Base-by-base conservation (phyloP, 2,329 filamentous ascomycete genomes). In the Gnomoniopsis smithogilvyi region DNA sequence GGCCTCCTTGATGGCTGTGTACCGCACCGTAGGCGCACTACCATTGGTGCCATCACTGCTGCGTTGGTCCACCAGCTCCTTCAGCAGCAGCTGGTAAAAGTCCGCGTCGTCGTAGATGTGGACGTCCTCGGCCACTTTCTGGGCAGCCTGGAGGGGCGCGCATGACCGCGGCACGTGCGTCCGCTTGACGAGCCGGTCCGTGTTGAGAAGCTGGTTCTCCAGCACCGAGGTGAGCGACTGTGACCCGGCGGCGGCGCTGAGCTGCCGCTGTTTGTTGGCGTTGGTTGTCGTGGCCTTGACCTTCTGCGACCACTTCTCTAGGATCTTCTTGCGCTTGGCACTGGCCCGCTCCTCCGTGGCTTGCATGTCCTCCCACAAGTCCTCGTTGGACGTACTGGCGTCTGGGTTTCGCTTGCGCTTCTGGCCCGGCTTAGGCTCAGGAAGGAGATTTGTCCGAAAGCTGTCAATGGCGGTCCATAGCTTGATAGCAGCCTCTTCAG, bases 231-330 rank as follows among this genome's bases (percentile, higher is more conserved):
- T 83, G 51, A 94, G 80, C 1, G 83, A 81, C 66, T 90, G 87
- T 47, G 84, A 73, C 14, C 52, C 60, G 7, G 74, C 69, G 3
- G 78, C 69, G 14, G 74, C 73, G 21, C 77, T 77, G 54, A 85
- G 84, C 61, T 85, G 87, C 60, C 82, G 77, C 1, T 80, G 76
- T 50, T 85, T 79, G 46, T 36, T 51, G 4, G 84, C 78, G 19
- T 81, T 73, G 24, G 84, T 78, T 7, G 82, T 76, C n/a, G 79
- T 77, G 51, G 81, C 84, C 65, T 86, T 85, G 22, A 92, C 87
- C 73, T 94, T 95, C 59, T 81, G 78, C 19, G 92, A 95, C 95
- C 95, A 99, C 73, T 96, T 96, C 69, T 96, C 89, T 14, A 99
- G 80, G 0, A 88, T 84, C 21, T 84, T 82, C 64, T 88, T 87